A percentile compares a stretch with the other conserved stretches of the same genome.
Evolutionary conservation across 495 filamentous ascomycete species (phyloP).

Genomic region (Xylaria telfairii): DNA sequence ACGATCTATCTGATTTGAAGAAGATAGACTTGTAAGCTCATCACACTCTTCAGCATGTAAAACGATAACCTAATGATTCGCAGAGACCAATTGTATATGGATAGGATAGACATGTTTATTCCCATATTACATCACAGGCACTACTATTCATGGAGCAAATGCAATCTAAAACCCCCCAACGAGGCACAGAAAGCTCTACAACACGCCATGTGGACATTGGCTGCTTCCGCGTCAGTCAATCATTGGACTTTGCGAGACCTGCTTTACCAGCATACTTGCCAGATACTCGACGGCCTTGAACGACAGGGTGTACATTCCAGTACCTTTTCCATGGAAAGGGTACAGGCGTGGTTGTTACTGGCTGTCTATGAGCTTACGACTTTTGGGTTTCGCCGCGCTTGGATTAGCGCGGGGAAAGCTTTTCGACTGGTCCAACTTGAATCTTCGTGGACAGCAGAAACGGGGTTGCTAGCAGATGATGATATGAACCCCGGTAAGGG

Average conservation of each 20-base stretch:
- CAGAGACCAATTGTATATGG: constrained; percentile 48
- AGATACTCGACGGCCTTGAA: constrained; percentile 8
- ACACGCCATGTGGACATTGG: constrained; percentile 45
- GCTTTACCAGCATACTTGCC: constrained; percentile 37
- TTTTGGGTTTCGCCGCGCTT: constrained; percentile 41
- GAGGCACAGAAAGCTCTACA: constrained; percentile 30
- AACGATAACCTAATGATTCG: not conserved
- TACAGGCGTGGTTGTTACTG: constrained; percentile 51
- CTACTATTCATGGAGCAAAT: constrained; percentile 34
- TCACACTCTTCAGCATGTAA: too few species aligned
- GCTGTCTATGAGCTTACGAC: constrained; percentile 48
- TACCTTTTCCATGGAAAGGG: constrained; percentile 33
- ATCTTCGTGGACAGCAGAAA: not conserved
- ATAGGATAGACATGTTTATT: constrained; percentile 39
- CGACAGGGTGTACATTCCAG: not conserved
- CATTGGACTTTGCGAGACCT: constrained; percentile 28
- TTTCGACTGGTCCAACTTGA: constrained; percentile 51
- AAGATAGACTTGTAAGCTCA: too few species aligned
- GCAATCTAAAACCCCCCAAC: too few species aligned
- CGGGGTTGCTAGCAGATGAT: not conserved
- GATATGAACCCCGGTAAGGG: not conserved
- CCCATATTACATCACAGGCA: constrained; percentile 46
- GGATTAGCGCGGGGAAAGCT: constrained; percentile 50
- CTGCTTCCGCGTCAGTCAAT: constrained; percentile 36
- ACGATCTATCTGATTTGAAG: too few species aligned